phyloP scores from a whole-genome alignment of 2,329 filamentous ascomycete genomes.

The Epichloe aotearoae region DNA sequence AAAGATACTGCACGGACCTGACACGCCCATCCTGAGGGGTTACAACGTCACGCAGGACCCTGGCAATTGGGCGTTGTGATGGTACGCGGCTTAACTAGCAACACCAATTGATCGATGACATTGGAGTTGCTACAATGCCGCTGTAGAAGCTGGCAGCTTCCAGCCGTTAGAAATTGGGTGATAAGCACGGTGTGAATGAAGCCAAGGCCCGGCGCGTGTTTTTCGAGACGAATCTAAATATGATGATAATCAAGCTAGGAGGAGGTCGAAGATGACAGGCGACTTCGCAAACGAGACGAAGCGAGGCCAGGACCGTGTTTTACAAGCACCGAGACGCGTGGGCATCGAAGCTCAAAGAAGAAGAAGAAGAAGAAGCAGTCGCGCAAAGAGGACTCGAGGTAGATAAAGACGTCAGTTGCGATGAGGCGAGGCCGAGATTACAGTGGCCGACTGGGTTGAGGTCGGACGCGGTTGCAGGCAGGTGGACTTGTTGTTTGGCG shows the following conservation, averaged over 20 bases:
- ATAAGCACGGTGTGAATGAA: not conserved
- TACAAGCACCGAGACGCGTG: not conserved
- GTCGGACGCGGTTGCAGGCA: not conserved
- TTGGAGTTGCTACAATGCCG: not conserved
- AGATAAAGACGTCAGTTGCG: not conserved
- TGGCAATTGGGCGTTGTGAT: not conserved
- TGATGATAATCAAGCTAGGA: not conserved
- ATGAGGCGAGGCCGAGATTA: not conserved
- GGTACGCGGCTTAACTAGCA: not conserved
- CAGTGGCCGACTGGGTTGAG: not conserved
- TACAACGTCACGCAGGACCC: not conserved
- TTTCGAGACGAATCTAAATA: not conserved
- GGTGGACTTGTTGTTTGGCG: not conserved
- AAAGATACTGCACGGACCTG: slow-evolving; percentile 15
- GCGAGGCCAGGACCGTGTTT: not conserved
- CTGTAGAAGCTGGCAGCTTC: not conserved
- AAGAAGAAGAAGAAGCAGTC: not conserved
- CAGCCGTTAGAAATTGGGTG: not conserved
- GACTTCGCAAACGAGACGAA: not conserved
- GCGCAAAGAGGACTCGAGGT: not conserved
- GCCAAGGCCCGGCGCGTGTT: not conserved
- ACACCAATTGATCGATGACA: not conserved
- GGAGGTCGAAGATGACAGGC: not conserved
- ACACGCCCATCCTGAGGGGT: slow-evolving; percentile 21
- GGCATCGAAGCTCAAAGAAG: not conserved